Conservation (phyloP, 2,329 filamentous ascomycete genomes). For the Colletotrichum graminicola region DNA sequence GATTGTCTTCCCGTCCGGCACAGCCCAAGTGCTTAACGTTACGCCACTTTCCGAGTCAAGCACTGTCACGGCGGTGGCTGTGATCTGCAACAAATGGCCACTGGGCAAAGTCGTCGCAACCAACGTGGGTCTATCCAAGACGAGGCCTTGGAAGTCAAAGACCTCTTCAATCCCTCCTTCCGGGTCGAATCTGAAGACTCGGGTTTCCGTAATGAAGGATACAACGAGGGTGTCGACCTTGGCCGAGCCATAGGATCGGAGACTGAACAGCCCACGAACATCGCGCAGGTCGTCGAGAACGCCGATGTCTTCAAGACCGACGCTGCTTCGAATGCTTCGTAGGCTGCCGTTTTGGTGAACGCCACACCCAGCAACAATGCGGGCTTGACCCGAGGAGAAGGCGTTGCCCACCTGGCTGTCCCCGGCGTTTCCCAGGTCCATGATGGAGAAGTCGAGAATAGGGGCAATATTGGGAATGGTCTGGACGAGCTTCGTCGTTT, state of each 20-base stretch:
- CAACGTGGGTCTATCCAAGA: constrained; percentile 78
- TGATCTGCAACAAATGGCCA: constrained; percentile 39
- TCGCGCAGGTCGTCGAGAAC: constrained; percentile 83
- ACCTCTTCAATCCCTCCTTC: constrained; percentile 89
- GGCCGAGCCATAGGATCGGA: constrained; percentile 64
- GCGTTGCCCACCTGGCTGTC: constrained; percentile 83
- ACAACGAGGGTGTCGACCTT: constrained; percentile 79
- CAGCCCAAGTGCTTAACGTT: constrained; percentile 39
- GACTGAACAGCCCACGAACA: constrained; percentile 78
- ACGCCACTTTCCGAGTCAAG: constrained; percentile 41
- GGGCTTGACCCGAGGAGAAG: constrained; percentile 94
- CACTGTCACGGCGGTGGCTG: constrained; percentile 25
- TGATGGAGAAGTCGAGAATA: constrained; percentile 92
- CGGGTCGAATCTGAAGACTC: constrained; percentile 81
- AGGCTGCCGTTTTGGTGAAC: constrained; percentile 90
- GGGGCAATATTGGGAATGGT: constrained; percentile 88
- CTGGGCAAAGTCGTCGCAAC: constrained; percentile 69
- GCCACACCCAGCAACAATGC: constrained; percentile 93
- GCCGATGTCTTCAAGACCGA: constrained; percentile 89
- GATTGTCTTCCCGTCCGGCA: constrained; percentile 66
- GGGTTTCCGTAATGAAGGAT: constrained; percentile 85
- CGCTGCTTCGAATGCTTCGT: constrained; percentile 91
- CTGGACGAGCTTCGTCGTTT: constrained; percentile 75
- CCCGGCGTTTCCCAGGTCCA: constrained; percentile 93
- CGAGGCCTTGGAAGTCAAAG: constrained; percentile 78